Evolutionary conservation across 192 early-diverging fungal species (phyloP).

Genomic region (Cetraspora pellucida): DNA sequence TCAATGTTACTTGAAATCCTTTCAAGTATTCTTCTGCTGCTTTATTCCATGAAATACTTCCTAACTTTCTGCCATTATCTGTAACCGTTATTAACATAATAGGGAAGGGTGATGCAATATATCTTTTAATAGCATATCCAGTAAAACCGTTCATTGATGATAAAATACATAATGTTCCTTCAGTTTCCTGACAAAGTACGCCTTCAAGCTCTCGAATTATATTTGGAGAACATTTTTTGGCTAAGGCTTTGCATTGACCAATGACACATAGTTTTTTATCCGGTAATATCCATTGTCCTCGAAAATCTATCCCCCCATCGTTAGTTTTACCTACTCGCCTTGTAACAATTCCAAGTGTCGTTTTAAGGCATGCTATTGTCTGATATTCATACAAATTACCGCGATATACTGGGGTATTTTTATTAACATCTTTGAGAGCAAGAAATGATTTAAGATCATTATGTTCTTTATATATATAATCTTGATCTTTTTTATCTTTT

Average conservation of each 20-base stretch:
- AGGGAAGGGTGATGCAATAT: not conserved
- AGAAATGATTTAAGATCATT: conserved; percentile 28
- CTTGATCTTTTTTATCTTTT: too few species aligned
- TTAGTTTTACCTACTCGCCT: not conserved
- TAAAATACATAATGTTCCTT: conserved; percentile 3
- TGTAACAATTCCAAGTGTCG: conserved; percentile 13
- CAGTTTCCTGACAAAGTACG: not conserved
- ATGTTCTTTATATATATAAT: not conserved
- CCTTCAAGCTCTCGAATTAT: conserved; percentile 27
- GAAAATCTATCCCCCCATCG: conserved; percentile 33
- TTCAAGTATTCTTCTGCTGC: conserved; percentile 15
- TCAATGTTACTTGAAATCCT: not conserved
- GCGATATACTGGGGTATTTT: not conserved
- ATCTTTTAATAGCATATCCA: not conserved
- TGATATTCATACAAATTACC: conserved; percentile 35
- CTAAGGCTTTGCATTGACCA: conserved; percentile 28
- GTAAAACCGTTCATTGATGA: conserved; percentile 16
- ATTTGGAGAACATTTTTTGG: not conserved
- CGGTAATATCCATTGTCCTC: conserved; percentile 16
- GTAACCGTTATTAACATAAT: conserved; percentile 2
- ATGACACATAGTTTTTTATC: conserved; percentile 12
- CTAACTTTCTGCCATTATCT: not conserved
- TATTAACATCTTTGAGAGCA: not conserved
- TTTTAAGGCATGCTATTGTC: conserved; percentile 21
- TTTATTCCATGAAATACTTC: conserved; percentile 12